Conservation (phyloP, 169 alveolate genomes). For the Eimeria maxima region DNA sequence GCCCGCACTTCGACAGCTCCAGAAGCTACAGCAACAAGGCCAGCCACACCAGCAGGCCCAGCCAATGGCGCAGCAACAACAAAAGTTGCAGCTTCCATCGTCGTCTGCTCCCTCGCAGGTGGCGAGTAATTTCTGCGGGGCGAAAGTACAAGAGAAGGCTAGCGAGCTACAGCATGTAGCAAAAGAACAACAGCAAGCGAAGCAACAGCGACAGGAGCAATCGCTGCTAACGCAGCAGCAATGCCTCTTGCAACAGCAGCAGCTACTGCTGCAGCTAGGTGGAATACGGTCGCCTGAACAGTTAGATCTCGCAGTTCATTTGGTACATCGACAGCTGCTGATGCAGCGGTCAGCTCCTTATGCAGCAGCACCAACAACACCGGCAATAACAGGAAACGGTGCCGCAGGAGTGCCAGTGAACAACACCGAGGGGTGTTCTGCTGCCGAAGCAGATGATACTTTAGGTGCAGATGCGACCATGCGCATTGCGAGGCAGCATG, state of each 20-base stretch:
- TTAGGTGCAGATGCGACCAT: not conserved
- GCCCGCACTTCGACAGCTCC: not conserved
- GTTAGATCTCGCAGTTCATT: constrained; percentile 13
- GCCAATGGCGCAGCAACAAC: constrained; percentile 15
- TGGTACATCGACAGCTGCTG: constrained; percentile 67
- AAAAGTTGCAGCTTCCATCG: constrained; percentile 5
- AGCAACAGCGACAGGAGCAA: not conserved
- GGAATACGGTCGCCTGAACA: not conserved
- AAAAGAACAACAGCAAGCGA: constrained; percentile 6
- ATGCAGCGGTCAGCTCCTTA: not conserved
- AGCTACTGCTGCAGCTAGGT: constrained; percentile 38
- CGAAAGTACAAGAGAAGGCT: not conserved
- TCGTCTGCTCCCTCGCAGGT: not conserved
- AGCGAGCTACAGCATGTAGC: not conserved
- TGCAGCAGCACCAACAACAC: constrained; percentile 19
- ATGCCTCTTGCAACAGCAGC: constrained; percentile 54
- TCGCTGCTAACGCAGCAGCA: constrained; percentile 40
- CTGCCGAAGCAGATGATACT: not conserved
- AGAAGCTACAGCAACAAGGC: constrained; percentile 27
- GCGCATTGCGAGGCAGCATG: constrained; percentile 72
- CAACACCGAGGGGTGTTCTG: not conserved
- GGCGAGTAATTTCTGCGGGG: not conserved
- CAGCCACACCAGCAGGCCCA: not conserved
- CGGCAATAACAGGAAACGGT: not conserved
- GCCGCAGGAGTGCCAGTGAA: not conserved